Evolutionary conservation across 2,329 filamentous ascomycete species (phyloP), one percentile per base, ranked within the genome.

Genomic region (Colletotrichum phormii): DNA sequence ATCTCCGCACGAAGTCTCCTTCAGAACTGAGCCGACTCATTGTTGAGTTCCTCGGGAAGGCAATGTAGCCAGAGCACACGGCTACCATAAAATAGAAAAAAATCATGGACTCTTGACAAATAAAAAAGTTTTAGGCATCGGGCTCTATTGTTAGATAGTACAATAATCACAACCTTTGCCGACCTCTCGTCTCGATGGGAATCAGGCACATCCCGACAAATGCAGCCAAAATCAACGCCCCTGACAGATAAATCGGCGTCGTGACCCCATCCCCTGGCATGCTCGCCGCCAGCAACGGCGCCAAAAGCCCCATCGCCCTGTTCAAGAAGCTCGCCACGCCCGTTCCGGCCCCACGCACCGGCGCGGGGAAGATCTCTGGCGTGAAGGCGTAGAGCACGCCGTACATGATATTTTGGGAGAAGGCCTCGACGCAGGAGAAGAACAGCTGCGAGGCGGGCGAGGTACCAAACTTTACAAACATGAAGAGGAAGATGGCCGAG

Each of bases 321-420:
- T 94, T 95, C 73, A 94, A 81, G 78, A 93, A 93, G 78, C 90
- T 93, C 26, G 91, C 90, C 60, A 95, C 91, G 54, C 93, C 93
- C 0, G 90, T 93, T 6, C 92, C 93, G 0, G 92, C 93, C 5
- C 93, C 93, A 37, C 93, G 86, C 26, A 92, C 89, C 0, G 92
- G 91, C 0, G 92, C 91, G 0, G 93, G 92, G 81, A 95, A 94
- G 33, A 94, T 89, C 78, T 95, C 93, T 0, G 93, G 93, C 0
- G 93, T 94, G 79, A 94, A 95, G 8, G 92, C 91, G 79, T 94
- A 95, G 1, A 95, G 83, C 1, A 94, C 91, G 69, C 92, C 92
- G 81, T 94, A 94, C 90, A 93, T 93, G 82, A 93, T 92, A 78
- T 93, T 93, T 81, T 94, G 92, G 75, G 90, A 89, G 79, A 94